phyloP scores from a whole-genome alignment of 1,284 basidiomycete species.

The Fomitiporia mediterranea region DNA sequence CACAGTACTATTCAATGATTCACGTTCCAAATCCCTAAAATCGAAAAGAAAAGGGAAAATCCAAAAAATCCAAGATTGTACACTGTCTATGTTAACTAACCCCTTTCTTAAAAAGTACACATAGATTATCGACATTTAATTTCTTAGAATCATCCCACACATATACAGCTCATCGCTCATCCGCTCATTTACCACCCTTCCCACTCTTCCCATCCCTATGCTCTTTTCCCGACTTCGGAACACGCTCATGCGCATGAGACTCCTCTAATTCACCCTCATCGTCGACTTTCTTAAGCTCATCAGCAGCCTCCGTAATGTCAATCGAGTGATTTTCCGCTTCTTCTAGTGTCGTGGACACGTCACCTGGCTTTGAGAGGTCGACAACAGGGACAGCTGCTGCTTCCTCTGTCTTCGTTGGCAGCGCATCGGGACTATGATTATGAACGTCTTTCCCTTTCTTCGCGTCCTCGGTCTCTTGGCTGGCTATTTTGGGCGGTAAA shows the following conservation, averaged over 20 bases:
- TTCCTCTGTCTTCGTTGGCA: background rate
- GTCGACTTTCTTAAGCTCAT: background rate
- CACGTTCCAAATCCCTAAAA: too few species aligned
- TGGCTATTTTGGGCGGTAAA: background rate
- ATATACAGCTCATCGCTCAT: too few species aligned
- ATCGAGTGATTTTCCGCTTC: background rate
- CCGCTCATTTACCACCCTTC: slow-evolving; percentile 3
- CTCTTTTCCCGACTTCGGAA: too few species aligned
- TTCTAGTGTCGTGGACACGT: background rate
- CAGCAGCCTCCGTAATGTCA: slow-evolving; percentile 9
- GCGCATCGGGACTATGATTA: background rate
- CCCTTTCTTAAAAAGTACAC: too few species aligned
- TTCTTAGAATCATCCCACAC: too few species aligned
- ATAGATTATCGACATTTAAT: too few species aligned
- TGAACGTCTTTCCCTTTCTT: background rate
- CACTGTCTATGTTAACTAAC: too few species aligned
- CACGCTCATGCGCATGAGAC: too few species aligned
- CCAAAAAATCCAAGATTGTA: background rate
- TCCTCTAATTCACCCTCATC: too few species aligned
- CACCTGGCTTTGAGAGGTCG: background rate
- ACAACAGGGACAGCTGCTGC: background rate
- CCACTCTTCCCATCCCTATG: background rate
- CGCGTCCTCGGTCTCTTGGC: background rate
- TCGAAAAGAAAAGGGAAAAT: background rate
- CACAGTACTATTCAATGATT: too few species aligned